Evolutionary conservation across 2,329 filamentous ascomycete genomes (phyloP).

Genomic region (Colletotrichum phormii): DNA sequence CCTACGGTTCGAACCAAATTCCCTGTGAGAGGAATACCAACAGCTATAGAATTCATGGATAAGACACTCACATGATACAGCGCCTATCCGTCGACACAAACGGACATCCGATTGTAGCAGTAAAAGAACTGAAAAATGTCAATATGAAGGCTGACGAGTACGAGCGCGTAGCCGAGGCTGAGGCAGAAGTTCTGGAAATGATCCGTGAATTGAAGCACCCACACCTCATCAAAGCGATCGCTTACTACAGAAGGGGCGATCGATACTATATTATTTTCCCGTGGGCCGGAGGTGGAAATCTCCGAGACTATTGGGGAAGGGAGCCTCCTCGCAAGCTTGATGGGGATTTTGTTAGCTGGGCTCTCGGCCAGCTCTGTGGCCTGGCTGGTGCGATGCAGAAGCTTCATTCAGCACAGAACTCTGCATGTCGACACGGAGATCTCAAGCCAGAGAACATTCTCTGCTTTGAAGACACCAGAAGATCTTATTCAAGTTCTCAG

Average conservation of each 20-base stretch:
- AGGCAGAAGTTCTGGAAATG: not conserved
- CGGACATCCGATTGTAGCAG: not conserved
- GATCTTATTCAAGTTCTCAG: not conserved
- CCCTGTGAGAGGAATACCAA: no score
- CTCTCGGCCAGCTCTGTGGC: constrained; percentile 1
- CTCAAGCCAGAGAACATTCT: constrained; percentile 32
- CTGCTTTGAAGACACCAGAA: not conserved
- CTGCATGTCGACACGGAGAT: constrained; percentile 3
- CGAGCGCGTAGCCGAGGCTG: not conserved
- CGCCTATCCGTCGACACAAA: not conserved
- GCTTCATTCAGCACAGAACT: not conserved
- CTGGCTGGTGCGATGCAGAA: not conserved
- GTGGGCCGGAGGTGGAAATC: constrained; percentile 18
- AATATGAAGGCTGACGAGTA: not conserved
- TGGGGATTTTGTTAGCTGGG: not conserved
- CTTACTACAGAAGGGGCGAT: not conserved
- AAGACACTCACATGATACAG: not conserved
- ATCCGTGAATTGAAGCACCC: not conserved
- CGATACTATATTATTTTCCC: not conserved
- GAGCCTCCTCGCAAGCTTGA: not conserved
- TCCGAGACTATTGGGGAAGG: constrained; percentile 12
- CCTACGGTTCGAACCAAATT: no score
- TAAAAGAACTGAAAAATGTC: not conserved
- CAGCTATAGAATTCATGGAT: not conserved
- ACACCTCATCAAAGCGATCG: constrained; percentile 7